These are phyloP conservation scores for Dioszegia crocea DNA, from an alignment of 768 basidiomycete species.

Conservation along the genomic window DNA sequence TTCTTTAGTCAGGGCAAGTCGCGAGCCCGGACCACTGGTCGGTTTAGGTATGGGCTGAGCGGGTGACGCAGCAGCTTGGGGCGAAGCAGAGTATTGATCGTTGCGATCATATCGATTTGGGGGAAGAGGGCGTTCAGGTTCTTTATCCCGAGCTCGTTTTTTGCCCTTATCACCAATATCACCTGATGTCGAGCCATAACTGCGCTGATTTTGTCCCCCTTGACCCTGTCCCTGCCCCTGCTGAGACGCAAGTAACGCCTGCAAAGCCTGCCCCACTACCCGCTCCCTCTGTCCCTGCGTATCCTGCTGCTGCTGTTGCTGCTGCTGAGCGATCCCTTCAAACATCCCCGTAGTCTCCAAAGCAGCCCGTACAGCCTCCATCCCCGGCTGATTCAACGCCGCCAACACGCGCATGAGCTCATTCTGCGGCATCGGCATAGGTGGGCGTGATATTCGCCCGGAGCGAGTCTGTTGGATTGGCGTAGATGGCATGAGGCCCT, in stretches of 20 bases:
- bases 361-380: slow-evolving; percentile 3
- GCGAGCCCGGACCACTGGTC: neutral
- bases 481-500: neutral
- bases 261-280: no score
- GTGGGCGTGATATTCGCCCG: slow-evolving; percentile 21
- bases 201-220: no score
- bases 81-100: no score
- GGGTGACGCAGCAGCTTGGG: no score
- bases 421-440: slow-evolving; percentile 1
- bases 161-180: no score
- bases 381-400: slow-evolving; percentile 1
- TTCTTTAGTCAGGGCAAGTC: slow-evolving; percentile 2
- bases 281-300: neutral
- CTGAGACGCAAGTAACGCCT: no score
- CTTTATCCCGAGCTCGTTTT: no score
- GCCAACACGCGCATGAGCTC: slow-evolving; percentile 1
- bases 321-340: neutral
- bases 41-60: neutral
- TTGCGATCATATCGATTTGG: no score
- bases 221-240: no score
- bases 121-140: no score
- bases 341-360: slow-evolving; percentile 6
- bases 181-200: no score
- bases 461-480: slow-evolving; percentile 18
- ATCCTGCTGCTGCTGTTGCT: neutral